Conservation (phyloP, 129 eudicot species). For the Scalesia atractyloides region DNA sequence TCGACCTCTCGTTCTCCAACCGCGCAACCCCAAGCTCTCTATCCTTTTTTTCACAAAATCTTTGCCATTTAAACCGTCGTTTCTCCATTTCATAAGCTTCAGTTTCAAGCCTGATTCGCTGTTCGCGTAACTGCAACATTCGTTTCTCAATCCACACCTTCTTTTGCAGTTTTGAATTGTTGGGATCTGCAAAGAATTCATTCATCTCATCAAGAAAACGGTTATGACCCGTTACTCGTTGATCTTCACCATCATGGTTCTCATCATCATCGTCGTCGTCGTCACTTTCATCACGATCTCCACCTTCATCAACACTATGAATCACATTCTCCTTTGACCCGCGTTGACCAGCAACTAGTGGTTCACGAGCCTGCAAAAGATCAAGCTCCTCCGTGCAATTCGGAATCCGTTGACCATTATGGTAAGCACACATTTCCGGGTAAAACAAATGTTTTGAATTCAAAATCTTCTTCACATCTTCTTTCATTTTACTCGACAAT, state of each 20-base stretch:
- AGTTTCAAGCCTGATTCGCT: conserved; percentile 43
- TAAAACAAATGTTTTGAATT: conserved; percentile 72
- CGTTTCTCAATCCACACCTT: conserved; percentile 48
- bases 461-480: conserved; percentile 64
- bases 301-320: conserved; percentile 38
- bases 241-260: conserved; percentile 1
- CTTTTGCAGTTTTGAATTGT: conserved; percentile 44
- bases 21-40: conserved; percentile 53
- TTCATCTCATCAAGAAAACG: conserved; percentile 47
- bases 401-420: conserved; percentile 67
- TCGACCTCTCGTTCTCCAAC: conserved; percentile 63
- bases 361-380: conserved; percentile 32
- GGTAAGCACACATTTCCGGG: conserved; percentile 79
- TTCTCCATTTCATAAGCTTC: conserved; percentile 63
- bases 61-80: conserved; percentile 61
- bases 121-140: conserved; percentile 44
- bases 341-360: conserved; percentile 27
- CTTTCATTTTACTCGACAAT: conserved; percentile 56
- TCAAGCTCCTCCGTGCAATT: conserved; percentile 48
- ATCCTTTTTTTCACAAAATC: conserved; percentile 65
- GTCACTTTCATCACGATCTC: conserved; percentile 37
- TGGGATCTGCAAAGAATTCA: conserved; percentile 38
- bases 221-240: conserved; percentile 17
- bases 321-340: conserved; percentile 33
- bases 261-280: conserved; percentile 28